These are phyloP conservation scores for Gossypium rotundifolium DNA, from an alignment of 345 rosid species.

Conservation along the genomic window DNA sequence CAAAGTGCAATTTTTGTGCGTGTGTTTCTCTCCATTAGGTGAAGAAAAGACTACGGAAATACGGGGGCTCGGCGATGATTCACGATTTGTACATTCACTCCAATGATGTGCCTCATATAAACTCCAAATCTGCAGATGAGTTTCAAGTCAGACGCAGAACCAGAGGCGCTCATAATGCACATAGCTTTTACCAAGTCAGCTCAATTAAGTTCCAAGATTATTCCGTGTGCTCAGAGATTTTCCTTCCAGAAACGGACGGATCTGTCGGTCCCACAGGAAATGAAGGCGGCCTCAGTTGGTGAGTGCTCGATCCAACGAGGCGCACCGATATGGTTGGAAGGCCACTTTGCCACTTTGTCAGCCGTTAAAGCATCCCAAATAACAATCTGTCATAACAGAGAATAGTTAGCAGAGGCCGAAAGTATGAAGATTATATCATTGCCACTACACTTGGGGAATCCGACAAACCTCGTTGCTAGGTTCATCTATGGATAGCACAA, in stretches of 20 bases:
- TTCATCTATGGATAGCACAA: slow-evolving; percentile 61
- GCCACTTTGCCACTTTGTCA: slow-evolving; percentile 70
- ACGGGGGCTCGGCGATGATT: background rate
- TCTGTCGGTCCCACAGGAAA: slow-evolving; percentile 58
- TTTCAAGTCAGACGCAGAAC: background rate
- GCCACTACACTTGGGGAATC: background rate
- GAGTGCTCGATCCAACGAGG: slow-evolving; percentile 86
- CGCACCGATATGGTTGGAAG: slow-evolving; percentile 64
- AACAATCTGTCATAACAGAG: slow-evolving; percentile 40
- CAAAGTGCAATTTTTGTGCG: background rate
- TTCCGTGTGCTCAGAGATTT: slow-evolving; percentile 13
- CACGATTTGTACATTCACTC: background rate
- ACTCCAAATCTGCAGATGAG: background rate
- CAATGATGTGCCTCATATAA: background rate
- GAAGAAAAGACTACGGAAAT: background rate
- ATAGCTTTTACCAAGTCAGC: background rate
- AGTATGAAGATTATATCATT: background rate
- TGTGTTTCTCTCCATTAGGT: background rate
- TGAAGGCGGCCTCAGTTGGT: slow-evolving; percentile 56
- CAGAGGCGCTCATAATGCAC: background rate
- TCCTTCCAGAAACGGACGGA: slow-evolving; percentile 61
- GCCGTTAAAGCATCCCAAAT: slow-evolving; percentile 76
- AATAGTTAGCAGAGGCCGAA: background rate
- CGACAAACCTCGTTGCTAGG: slow-evolving; percentile 49
- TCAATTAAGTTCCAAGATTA: background rate